phyloP scores from a whole-genome alignment of 371 early-diverging fungal genomes.

The Saksenaea vasiformis region DNA sequence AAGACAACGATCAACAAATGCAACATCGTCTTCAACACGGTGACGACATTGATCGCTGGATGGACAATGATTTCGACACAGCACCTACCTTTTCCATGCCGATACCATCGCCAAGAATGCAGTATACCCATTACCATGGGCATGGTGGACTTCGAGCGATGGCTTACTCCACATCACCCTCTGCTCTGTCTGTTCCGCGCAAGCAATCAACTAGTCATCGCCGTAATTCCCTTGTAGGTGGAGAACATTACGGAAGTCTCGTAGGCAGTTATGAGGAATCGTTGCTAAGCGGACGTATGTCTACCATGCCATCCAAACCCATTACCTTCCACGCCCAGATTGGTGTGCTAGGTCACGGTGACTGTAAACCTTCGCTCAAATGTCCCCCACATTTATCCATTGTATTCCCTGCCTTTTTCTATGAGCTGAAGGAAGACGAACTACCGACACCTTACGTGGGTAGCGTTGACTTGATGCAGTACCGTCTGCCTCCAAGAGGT shows the following conservation, averaged over 20 bases:
- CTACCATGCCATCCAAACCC: conserved; percentile 76
- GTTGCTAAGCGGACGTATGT: conserved; percentile 81
- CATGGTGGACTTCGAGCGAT: conserved; percentile 12
- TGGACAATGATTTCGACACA: not conserved
- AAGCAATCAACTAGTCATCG: not conserved
- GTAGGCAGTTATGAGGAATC: conserved; percentile 86
- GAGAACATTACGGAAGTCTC: conserved; percentile 56
- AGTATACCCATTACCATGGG: conserved; percentile 44
- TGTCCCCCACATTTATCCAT: conserved; percentile 72
- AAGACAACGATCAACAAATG: too few relatives aligned
- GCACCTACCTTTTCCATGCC: conserved; percentile 19
- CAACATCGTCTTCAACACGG: not conserved
- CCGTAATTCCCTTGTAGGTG: conserved; percentile 10
- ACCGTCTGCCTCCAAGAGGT: conserved; percentile 76
- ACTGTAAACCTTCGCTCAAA: conserved; percentile 62
- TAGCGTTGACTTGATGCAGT: conserved; percentile 45
- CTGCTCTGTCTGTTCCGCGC: conserved; percentile 7
- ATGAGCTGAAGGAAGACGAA: conserved; percentile 59
- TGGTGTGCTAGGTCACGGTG: conserved; percentile 66
- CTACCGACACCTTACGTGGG: conserved; percentile 58
- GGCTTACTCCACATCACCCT: conserved; percentile 45
- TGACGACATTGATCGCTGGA: not conserved
- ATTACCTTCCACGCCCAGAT: conserved; percentile 75
- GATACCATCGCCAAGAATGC: conserved; percentile 39
- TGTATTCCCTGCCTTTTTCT: conserved; percentile 78